Percentiles rank a stretch among this genome's conserved stretches.
Conservation (phyloP, 2,329 filamentous ascomycete genomes). For the Xylaria sp. region DNA sequence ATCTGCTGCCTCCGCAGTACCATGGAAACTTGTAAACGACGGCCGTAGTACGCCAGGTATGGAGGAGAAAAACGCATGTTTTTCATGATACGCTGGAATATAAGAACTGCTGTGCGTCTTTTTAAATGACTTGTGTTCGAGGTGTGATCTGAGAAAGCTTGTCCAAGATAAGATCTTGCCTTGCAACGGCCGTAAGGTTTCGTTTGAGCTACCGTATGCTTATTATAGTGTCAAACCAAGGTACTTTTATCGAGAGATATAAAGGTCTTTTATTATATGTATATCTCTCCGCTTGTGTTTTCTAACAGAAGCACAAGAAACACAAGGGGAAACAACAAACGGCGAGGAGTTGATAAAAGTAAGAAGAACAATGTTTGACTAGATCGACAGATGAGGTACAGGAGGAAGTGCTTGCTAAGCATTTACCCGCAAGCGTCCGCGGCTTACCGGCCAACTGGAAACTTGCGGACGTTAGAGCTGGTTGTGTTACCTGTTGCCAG, state of each 20-base stretch:
- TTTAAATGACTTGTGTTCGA: conserved; percentile 13
- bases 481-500: conserved; percentile 6
- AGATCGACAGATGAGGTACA: conserved; percentile 6
- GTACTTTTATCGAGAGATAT: background rate
- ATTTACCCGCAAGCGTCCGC: conserved; percentile 18
- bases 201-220: background rate
- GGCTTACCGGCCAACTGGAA: conserved; percentile 16
- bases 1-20: background rate
- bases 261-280: background rate
- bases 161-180: conserved; percentile 6
- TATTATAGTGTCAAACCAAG: background rate
- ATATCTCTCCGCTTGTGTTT: background rate
- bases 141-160: conserved; percentile 3
- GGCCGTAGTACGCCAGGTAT: conserved; percentile 14
- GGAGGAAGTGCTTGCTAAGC: conserved; percentile 2
- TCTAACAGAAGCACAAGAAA: background rate
- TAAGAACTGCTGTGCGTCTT: conserved; percentile 23
- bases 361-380: background rate
- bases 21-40: background rate
- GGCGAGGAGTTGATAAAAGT: background rate
- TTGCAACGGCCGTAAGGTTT: conserved; percentile 36
- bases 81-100: conserved; percentile 6
- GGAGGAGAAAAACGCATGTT: conserved; percentile 1
- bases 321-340: background rate
- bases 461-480: conserved; percentile 16